A percentile compares a stretch with the other conserved stretches of the same genome.
Evolutionary conservation across 2,329 filamentous ascomycete species (phyloP).

Genomic region (Ceratocystis variospora): DNA sequence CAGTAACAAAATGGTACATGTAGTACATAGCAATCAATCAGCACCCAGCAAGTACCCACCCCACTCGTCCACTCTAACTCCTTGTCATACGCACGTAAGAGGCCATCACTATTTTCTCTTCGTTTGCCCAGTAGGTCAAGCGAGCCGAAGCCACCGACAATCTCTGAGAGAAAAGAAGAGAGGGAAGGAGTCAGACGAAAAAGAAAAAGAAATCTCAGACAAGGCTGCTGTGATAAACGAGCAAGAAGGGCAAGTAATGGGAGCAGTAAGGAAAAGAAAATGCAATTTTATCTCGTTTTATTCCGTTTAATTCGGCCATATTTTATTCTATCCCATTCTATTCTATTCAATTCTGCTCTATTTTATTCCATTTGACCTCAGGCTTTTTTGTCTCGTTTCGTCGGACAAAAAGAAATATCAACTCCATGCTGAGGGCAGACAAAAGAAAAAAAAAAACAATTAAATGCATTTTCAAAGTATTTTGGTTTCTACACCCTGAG

Average conservation of each 20-base stretch:
- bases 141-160: neutral
- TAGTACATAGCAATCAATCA: neutral
- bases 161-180: neutral
- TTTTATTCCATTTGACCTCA: neutral
- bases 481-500: neutral
- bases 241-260: neutral
- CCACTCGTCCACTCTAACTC: neutral
- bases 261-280: neutral
- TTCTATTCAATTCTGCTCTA: neutral
- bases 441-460: neutral
- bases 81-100: neutral
- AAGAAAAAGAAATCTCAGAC: neutral
- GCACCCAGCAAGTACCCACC: neutral
- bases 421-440: neutral
- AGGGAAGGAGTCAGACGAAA: neutral
- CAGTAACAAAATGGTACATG: neutral
- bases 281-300: neutral
- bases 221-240: neutral
- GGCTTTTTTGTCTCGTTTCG: neutral
- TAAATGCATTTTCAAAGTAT: neutral
- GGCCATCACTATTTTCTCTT: neutral
- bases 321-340: neutral
- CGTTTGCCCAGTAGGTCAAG: neutral
- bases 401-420: constrained; percentile 1
- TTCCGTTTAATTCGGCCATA: neutral